Base-by-base conservation (phyloP, 345 rosid species). In the Acer saccharum region DNA sequence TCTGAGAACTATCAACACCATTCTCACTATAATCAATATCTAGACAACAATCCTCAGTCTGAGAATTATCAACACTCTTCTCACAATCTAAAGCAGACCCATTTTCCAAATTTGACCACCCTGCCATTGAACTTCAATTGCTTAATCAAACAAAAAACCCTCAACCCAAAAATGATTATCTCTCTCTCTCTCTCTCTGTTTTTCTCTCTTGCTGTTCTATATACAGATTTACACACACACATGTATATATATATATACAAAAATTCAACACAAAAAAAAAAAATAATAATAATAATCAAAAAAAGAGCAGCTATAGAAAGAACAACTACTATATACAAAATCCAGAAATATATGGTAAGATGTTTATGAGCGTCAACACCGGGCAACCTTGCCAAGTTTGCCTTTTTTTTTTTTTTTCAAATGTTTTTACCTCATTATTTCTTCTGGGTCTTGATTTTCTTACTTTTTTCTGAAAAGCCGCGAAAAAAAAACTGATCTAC, bases 61-160 rank as follows among this genome's bases (percentile, higher is more conserved):
- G 76, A 67, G 7, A 18, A 61, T 57, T 61, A 17, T 50, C 65
- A 63, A 48, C 43, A 52, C 58, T 82, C 69, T 72, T 73, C 20
- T 39, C 75, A 82, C 79, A 48, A 71, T 81, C 87, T 52, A 81
- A 73, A 75, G 57, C 77, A 81, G 84, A 70, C 83, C 84, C 87
- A 78, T 78, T 73, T 77, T 55, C 74, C 27, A 85, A 78, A 79
- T 62, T 79, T 54, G 88, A 84, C 88, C 90, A 88, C 78, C 92
- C 83, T 77, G 87, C 92, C 93, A 91, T 89, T 89, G 76, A 82
- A 77, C 73, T 63, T 72, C 2, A 4, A 58, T 25, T 16, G n/a
- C 20, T 41, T 46, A 4, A 18, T 10, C 52, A n/a, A 54, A 32
- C 61, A 57, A 1, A 4, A 68, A 68, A 41, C 41, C 43, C 68